Evolutionary conservation across 805 yeast species (phyloP).

Genomic region (Aciculoconidium aculeatum): DNA sequence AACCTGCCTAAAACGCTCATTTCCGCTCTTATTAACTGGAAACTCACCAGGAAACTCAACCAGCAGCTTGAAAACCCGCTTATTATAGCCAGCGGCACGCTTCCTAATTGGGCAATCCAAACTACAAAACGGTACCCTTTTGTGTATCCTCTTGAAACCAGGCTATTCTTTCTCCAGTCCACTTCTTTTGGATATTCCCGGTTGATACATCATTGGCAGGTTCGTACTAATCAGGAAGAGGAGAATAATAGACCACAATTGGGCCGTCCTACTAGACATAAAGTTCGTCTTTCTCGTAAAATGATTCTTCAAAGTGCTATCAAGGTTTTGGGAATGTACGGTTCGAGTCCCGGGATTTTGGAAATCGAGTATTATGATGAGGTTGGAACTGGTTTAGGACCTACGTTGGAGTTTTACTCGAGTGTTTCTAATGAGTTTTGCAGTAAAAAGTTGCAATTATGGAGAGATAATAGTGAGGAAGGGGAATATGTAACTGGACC

Average conservation of each 20-base stretch:
- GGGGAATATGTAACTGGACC: constrained; percentile 46
- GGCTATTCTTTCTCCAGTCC: constrained; percentile 72
- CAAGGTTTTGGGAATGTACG: constrained; percentile 70
- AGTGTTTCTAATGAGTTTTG: constrained; percentile 72
- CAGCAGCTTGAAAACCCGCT: constrained; percentile 87
- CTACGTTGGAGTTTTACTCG: constrained; percentile 90
- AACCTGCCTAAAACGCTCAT: no score
- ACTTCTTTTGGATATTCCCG: constrained; percentile 91
- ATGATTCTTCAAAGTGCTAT: constrained; percentile 70
- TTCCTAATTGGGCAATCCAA: constrained; percentile 80
- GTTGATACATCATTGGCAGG: constrained; percentile 72
- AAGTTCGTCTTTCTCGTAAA: constrained; percentile 69
- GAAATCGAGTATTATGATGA: constrained; percentile 88
- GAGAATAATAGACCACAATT: constrained; percentile 42
- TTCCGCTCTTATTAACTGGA: constrained; percentile 75
- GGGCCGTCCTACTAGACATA: constrained; percentile 75
- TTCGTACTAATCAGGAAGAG: constrained; percentile 34
- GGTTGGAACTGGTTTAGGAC: constrained; percentile 95
- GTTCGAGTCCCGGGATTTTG: constrained; percentile 70
- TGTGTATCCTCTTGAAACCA: constrained; percentile 75
- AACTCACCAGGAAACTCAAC: constrained; percentile 77
- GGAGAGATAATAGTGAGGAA: constrained; percentile 47
- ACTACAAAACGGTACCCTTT: constrained; percentile 75
- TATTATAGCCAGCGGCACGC: constrained; percentile 75
- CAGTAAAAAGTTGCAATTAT: constrained; percentile 49